phyloP scores from a whole-genome alignment of 352 stramenopile species.

The Globisporangium yorkense region DNA sequence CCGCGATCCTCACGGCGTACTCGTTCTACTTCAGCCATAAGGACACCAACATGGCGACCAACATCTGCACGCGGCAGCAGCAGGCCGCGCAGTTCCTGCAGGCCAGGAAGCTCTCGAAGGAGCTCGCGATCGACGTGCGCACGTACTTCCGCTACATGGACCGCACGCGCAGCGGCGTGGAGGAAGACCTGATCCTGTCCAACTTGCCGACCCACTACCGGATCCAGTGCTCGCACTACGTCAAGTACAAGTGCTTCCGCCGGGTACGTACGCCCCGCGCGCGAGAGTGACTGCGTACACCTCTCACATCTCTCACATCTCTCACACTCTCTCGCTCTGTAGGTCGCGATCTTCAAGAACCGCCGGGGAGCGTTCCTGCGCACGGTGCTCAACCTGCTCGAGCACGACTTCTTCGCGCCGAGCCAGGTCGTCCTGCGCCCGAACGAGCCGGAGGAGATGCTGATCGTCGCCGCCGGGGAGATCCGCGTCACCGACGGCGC shows the following conservation, averaged over 20 bases:
- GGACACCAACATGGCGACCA: conserved; percentile 49
- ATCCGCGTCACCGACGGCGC: conserved; percentile 25
- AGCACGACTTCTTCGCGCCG: conserved; percentile 46
- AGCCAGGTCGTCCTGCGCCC: conserved; percentile 23
- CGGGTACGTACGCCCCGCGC: conserved; percentile 8
- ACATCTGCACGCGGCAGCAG: conserved; percentile 55
- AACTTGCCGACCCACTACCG: conserved; percentile 45
- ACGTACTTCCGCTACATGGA: conserved; percentile 77
- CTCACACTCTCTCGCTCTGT: background rate
- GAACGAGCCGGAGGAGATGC: conserved; percentile 41
- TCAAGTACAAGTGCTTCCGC: conserved; percentile 42
- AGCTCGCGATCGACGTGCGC: conserved; percentile 27
- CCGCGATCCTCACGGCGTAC: conserved; percentile 58
- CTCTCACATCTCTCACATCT: background rate
- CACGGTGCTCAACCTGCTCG: conserved; percentile 34
- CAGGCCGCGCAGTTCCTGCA: conserved; percentile 46
- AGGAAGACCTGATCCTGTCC: conserved; percentile 43
- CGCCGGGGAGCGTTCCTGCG: conserved; percentile 41
- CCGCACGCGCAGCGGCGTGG: conserved; percentile 45
- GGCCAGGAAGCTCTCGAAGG: conserved; percentile 25
- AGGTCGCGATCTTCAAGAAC: conserved; percentile 41
- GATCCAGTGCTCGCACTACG: conserved; percentile 40
- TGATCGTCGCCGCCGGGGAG: conserved; percentile 43
- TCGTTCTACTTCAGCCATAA: conserved; percentile 71
- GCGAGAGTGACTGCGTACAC: no score